These are phyloP conservation scores for Mollisiaceae sp. DNA, from an alignment of 2,329 filamentous ascomycete species.

Conservation along the genomic window DNA sequence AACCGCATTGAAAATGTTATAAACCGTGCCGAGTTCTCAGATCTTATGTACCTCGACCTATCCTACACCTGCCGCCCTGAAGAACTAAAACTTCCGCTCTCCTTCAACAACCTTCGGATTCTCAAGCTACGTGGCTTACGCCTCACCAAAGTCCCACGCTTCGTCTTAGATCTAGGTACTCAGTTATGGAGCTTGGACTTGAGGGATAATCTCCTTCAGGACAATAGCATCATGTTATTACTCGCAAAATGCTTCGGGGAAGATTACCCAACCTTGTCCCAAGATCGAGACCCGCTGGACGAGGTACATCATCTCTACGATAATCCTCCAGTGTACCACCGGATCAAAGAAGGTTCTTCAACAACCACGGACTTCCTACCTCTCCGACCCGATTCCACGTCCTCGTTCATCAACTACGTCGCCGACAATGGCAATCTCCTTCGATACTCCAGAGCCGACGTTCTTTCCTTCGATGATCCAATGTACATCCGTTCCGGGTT, in stretches of 20 bases:
- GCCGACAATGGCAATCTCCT: neutral
- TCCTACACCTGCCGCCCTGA: slow-evolving; percentile 24
- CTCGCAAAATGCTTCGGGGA: slow-evolving; percentile 42
- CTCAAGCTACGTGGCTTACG: slow-evolving; percentile 56
- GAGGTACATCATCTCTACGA: slow-evolving; percentile 17
- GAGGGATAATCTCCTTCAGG: slow-evolving; percentile 56
- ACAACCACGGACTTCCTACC: neutral
- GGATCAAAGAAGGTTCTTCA: neutral
- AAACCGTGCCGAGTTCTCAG: slow-evolving; percentile 2
- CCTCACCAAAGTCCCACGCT: slow-evolving; percentile 49
- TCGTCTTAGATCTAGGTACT: slow-evolving; percentile 45
- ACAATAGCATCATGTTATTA: slow-evolving; percentile 47
- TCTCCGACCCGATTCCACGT: slow-evolving; percentile 8
- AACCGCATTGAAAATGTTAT: slow-evolving; percentile 1
- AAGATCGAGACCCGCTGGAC: neutral
- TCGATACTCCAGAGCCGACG: neutral
- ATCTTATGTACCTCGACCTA: slow-evolving; percentile 33
- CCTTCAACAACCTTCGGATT: slow-evolving; percentile 54
- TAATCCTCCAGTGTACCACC: slow-evolving; percentile 23
- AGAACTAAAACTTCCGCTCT: neutral
- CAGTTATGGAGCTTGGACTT: slow-evolving; percentile 64
- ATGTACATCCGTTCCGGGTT: slow-evolving; percentile 44
- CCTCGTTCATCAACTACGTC: slow-evolving; percentile 11
- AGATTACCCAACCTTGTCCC: neutral
- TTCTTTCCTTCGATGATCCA: neutral